A percentile compares a stretch with the other conserved stretches of the same genome.
Conservation (phyloP, 2,329 filamentous ascomycete genomes). For the Colletotrichum theobromicola region DNA sequence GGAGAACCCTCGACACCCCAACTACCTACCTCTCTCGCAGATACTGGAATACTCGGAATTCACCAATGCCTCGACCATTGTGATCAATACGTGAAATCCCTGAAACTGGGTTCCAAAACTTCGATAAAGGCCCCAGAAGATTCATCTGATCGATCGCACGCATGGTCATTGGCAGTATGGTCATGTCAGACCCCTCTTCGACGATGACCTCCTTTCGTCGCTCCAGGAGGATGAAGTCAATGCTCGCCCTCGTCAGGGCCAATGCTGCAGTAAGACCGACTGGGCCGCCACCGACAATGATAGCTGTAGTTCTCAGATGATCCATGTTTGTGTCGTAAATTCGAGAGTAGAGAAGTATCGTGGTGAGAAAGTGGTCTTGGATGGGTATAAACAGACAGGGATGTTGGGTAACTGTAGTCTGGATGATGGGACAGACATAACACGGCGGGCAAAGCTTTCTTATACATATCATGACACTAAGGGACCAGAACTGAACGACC, state of each 20-base stretch:
- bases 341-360: background rate
- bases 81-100: background rate
- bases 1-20: rapidly evolving
- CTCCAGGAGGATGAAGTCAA: conserved; percentile 3
- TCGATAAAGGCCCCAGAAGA: conserved; percentile 17
- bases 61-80: background rate
- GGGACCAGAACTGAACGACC: background rate
- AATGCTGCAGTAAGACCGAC: conserved; percentile 32
- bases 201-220: conserved; percentile 28
- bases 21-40: background rate
- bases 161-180: conserved; percentile 31
- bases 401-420: background rate
- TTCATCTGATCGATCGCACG: conserved; percentile 39
- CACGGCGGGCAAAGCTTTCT: rapidly evolving
- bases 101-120: background rate
- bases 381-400: rapidly evolving
- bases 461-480: background rate
- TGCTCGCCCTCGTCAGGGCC: conserved; percentile 26
- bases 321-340: background rate
- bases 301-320: background rate
- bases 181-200: conserved; percentile 35
- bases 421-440: rapidly evolving
- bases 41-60: background rate
- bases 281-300: conserved; percentile 30
- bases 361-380: background rate